Base-by-base conservation (phyloP, 1,284 basidiomycete species). In the Fistulinella cinereoalba region DNA sequence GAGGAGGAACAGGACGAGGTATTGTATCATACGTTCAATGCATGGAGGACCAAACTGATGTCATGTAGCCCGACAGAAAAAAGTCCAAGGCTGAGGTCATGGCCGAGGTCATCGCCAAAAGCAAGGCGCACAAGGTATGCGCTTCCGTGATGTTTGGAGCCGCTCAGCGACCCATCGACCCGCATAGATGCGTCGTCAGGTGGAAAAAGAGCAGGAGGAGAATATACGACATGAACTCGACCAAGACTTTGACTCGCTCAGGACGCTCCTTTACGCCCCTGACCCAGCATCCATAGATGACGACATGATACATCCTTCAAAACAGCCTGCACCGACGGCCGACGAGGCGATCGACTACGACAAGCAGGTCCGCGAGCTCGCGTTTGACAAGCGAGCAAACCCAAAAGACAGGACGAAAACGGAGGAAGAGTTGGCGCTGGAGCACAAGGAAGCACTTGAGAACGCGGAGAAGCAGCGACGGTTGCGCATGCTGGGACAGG, bases 71-170 rank as follows among this genome's bases (percentile, higher is more conserved):
- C 11, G 79, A 80, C 39, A 75, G 83, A 51, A 93, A 92, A 68
- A 95, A 91, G 71, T 83, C 85, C 15, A 98, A 97, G 70, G 87
- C 90, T 4, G 95, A 99, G 64, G 92, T 98, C 51, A 99, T 99
- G 97, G 83, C 89, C 1, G 97, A 99, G 68, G 88, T 99, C 42
- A 94, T 99, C 41, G 90, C 93, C 12, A 99, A 99, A 71, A 96
- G 92, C 71, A 99, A 99, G 68, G 82, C 85, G 45, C 82, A 97
- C 71, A 97, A 95, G 74, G 92, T 91, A 53, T 44, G 66, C 39
- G 15, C 9, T 44, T 25, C 6, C 47, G 22, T 15, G 28, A 23
- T 28, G 1, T 38, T 13, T 12, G 23, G 32, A 27, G n/a, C 22
- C 4, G 34, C 11, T 41, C 12, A 47, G 21, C 39, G 18, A 54